These are phyloP conservation scores for Pseudonectria foliicola DNA, from an alignment of 2,329 filamentous ascomycete species.

Conservation along the genomic window DNA sequence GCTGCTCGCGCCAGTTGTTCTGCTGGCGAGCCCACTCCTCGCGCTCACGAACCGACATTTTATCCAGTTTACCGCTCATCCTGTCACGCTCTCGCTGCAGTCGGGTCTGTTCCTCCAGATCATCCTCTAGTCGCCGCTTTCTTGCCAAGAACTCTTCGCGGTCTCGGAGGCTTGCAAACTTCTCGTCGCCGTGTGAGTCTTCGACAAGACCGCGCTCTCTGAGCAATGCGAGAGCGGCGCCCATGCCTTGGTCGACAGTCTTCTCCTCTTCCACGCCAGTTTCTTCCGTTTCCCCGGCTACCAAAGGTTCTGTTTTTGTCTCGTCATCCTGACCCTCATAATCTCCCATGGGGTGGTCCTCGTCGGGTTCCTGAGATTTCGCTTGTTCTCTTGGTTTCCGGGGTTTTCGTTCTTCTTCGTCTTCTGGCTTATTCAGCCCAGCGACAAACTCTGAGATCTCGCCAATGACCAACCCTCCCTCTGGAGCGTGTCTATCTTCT, in stretches of 20 bases:
- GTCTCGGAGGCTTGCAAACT: constrained; percentile 61
- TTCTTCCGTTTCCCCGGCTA: constrained; percentile 34
- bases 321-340: constrained; percentile 27
- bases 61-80: constrained; percentile 69
- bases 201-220: constrained; percentile 78
- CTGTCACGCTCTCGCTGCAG: constrained; percentile 85
- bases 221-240: constrained; percentile 73
- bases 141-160: constrained; percentile 74
- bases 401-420: constrained; percentile 47
- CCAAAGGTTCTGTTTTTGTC: constrained; percentile 23
- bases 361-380: constrained; percentile 29
- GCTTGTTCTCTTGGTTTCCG: constrained; percentile 31
- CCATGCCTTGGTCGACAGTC: constrained; percentile 69
- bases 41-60: constrained; percentile 84
- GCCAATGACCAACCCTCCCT: constrained; percentile 75
- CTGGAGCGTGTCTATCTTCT: constrained; percentile 24
- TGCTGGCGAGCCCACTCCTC: constrained; percentile 85
- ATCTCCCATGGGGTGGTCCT: constrained; percentile 41
- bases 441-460: constrained; percentile 94
- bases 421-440: constrained; percentile 64
- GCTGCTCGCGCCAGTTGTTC: constrained; percentile 81
- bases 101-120: constrained; percentile 73
- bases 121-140: constrained; percentile 62
- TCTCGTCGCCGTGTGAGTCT: constrained; percentile 51
- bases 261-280: constrained; percentile 82